Base-by-base conservation (phyloP, 768 basidiomycete genomes). In the Neoboletus magnificus region DNA sequence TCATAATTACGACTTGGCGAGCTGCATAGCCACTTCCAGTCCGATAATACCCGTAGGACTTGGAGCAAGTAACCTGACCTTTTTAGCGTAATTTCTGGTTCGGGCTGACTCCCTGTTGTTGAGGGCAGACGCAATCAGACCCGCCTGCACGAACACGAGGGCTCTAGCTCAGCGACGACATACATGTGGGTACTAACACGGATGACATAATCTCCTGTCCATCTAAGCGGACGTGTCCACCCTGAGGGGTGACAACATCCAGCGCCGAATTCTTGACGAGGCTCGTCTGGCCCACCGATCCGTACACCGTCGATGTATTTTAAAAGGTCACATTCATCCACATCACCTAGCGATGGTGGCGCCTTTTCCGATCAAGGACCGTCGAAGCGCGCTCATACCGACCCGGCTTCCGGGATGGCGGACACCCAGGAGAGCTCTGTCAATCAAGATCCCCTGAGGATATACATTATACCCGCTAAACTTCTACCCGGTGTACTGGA, bases 401-500 rank as follows among this genome's bases (percentile, higher is more conserved):
- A 18, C 30, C 50, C 45, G 30, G 44, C 36, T 58, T n/a, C 53
- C 60, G 22, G 18, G n/a, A n/a, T 29, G 10, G n/a, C 39, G 32
- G 57, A 58, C 25, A 52, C 45, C 9, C 37, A 35, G 10, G 49
- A 52, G 9, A 50, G 35, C 40, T 50, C 58, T 18, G 46, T 54
- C 15, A 57, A 60, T 23, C 52, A 40, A 22, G 22, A 36, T 37
- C 46, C 55, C 48, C 18, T 71, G 1, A 62, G 46, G 45, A 46
- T 76, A 30, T 50, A 70, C 53, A 66, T 76, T 52, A 60, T 77
- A 53, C 57, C 64, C 39, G 66, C 68, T 5, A 77, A 76, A 50
- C 35, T 77, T 40, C 44, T 55, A 7, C 22, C 64, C 22, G 41
- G 32, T 4, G 52, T 25, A n/a, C 40, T 74, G 30, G 61, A 59